Evolutionary conservation across 805 yeast species (phyloP), one percentile per base, ranked within the genome.

Genomic region (Cyberlindnera misumaiensis): DNA sequence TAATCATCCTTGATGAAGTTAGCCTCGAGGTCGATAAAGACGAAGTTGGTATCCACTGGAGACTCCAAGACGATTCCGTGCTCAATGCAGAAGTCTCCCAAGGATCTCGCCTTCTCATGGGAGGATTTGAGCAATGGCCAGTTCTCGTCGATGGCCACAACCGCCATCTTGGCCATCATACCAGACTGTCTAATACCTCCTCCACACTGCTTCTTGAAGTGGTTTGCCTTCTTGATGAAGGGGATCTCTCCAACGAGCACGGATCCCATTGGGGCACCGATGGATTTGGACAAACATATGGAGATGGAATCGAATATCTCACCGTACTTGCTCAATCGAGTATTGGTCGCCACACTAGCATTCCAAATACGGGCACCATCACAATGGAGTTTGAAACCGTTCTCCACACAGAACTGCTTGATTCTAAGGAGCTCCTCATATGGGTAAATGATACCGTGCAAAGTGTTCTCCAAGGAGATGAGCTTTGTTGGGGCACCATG

Each of bases 321-420:
- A 48, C 94, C 83, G 59, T 80, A 87, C 52, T 85, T 85, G 14
- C 60, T 62, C 44, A 88, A 62, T 13, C 86, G 63, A 20, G 50
- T 46, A 9, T 41, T 46, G 9, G 86, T 75, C 20, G 73, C 89
- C 11, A 73, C 83, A 30, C 78, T 67, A 10, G 96, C 96, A 55
- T 89, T 86, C 93, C 95, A 88, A 39, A 89, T 65, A 50, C 97
- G 73, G 13, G 97, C 97, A 47, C 97, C 97, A 58, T 89, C 97
- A 51, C 88, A 75, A 54, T 89, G 97, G 52, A 88, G 61, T 40
- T 67, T 70, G 39, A 86, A 64, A 42, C 68, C 70, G 49, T 80
- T 70, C 27, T 64, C 72, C 39, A 68, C 66, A 48, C 93, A 85
- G 70, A 84, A 89, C 34, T 64, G 71, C 36, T 81, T 72, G 50